Evolutionary conservation across 1,284 basidiomycete genomes (phyloP).

Genomic region (Trametes versicolor): DNA sequence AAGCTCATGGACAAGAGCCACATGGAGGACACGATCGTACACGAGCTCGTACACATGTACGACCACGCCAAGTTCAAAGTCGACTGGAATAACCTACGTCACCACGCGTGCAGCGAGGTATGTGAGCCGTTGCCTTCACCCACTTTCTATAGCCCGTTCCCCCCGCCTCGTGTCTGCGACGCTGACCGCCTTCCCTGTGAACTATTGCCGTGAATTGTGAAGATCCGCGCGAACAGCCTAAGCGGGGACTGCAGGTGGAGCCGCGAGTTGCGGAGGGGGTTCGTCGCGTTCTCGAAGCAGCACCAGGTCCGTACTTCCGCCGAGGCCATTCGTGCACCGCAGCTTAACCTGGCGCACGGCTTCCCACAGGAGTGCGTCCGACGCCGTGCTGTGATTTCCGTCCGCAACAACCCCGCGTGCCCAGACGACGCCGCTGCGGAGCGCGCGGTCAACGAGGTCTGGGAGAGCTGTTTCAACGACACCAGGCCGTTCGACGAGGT

Average conservation of each 20-base stretch:
- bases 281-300: conserved; percentile 87
- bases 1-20: conserved; percentile 85
- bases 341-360: conserved; percentile 20
- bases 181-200: conserved; percentile 9
- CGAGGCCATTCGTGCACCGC: conserved; percentile 10
- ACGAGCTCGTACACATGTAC: conserved; percentile 97
- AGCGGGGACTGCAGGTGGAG: conserved; percentile 92
- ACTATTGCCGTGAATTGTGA: conserved; percentile 2
- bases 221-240: conserved; percentile 95
- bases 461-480: conserved; percentile 95
- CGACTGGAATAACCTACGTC: conserved; percentile 89
- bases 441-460: conserved; percentile 94
- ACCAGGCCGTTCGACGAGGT: conserved; percentile 98
- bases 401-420: conserved; percentile 86
- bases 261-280: conserved; percentile 83
- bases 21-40: conserved; percentile 92
- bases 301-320: conserved; percentile 75
- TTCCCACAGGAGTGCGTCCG: conserved; percentile 83
- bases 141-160: neutral
- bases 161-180: conserved; percentile 12
- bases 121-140: conserved; percentile 40
- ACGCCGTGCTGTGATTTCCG: conserved; percentile 86
- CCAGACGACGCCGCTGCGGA: conserved; percentile 82
- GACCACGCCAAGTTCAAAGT: conserved; percentile 96
- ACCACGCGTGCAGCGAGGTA: conserved; percentile 97